Conservation (phyloP, 148 eudicot species). For the Simmondsia chinensis region DNA sequence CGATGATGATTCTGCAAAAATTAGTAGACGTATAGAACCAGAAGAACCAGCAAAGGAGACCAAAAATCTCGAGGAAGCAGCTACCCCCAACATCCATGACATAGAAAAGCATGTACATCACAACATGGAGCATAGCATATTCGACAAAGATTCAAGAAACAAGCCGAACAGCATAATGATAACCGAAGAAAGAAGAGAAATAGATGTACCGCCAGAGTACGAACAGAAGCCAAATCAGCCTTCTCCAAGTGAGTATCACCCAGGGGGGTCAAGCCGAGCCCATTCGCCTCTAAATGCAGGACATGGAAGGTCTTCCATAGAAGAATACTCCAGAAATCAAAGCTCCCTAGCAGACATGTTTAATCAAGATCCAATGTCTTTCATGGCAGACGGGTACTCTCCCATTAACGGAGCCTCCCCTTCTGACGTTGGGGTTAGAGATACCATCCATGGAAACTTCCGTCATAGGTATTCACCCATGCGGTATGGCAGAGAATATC, state of each 20-base stretch:
- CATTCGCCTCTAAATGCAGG: constrained; percentile 9
- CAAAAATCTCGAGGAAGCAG: constrained; percentile 15
- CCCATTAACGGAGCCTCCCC: constrained; percentile 1
- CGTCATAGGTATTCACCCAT: not conserved
- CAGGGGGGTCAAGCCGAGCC: constrained; percentile 10
- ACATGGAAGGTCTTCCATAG: constrained; percentile 5
- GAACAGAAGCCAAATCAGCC: constrained; percentile 5
- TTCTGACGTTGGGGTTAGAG: constrained; percentile 8
- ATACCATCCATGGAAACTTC: constrained; percentile 5
- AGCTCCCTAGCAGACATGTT: constrained; percentile 4
- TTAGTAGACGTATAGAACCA: constrained; percentile 7
- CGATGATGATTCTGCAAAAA: constrained; percentile 7
- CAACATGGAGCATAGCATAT: not conserved
- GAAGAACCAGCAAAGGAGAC: constrained; percentile 8
- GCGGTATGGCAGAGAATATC: constrained; percentile 10
- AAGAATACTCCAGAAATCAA: constrained; percentile 4
- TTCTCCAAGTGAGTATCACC: constrained; percentile 7
- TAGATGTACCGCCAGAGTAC: constrained; percentile 5
- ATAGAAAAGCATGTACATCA: constrained; percentile 7
- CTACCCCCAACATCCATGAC: constrained; percentile 5
- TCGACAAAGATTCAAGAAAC: constrained; percentile 12
- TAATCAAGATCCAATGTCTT: too few relatives aligned
- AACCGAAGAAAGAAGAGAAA: constrained; percentile 1
- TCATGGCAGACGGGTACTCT: too few relatives aligned
- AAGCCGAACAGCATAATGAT: constrained; percentile 16